Conservation (phyloP, 495 filamentous ascomycete species). For the Annulohypoxylon moriforme region DNA sequence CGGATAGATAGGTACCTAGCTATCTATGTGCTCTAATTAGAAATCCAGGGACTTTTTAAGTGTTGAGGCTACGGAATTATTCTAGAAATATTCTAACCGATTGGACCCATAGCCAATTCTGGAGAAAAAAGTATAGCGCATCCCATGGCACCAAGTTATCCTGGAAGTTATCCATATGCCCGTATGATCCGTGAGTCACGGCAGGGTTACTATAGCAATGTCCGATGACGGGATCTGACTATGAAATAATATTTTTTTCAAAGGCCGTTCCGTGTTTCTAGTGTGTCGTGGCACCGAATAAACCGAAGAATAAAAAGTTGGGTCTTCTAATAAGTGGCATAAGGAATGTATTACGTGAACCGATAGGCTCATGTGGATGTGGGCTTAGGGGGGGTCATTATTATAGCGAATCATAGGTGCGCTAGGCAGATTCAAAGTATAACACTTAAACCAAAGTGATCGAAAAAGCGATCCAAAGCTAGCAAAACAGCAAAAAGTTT, state of each 20-base stretch:
- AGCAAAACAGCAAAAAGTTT: slow-evolving; percentile 31
- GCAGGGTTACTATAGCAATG: slow-evolving; percentile 7
- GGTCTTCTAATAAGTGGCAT: slow-evolving; percentile 25
- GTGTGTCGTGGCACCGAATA: slow-evolving; percentile 9
- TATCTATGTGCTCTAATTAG: background rate
- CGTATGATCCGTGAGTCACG: slow-evolving; percentile 30
- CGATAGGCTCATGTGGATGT: slow-evolving; percentile 33
- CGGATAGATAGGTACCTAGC: background rate
- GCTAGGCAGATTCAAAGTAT: slow-evolving; percentile 33
- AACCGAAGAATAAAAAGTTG: slow-evolving; percentile 27
- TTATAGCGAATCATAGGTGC: slow-evolving; percentile 22
- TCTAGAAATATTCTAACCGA: background rate
- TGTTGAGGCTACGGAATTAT: background rate
- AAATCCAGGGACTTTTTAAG: background rate
- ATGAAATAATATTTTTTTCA: slow-evolving; percentile 15
- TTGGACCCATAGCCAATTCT: background rate
- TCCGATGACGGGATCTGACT: slow-evolving; percentile 41
- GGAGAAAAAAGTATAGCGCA: background rate
- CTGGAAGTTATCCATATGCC: slow-evolving; percentile 5
- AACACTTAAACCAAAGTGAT: slow-evolving; percentile 5
- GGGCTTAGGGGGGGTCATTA: background rate
- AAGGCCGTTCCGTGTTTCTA: background rate
- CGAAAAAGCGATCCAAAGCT: background rate
- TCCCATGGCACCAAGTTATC: background rate
- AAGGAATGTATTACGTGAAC: slow-evolving; percentile 18